A percentile compares a stretch with the other conserved stretches of the same genome.
phyloP scores from a whole-genome alignment of 495 filamentous ascomycete genomes.

The Cenococcum geophilum region DNA sequence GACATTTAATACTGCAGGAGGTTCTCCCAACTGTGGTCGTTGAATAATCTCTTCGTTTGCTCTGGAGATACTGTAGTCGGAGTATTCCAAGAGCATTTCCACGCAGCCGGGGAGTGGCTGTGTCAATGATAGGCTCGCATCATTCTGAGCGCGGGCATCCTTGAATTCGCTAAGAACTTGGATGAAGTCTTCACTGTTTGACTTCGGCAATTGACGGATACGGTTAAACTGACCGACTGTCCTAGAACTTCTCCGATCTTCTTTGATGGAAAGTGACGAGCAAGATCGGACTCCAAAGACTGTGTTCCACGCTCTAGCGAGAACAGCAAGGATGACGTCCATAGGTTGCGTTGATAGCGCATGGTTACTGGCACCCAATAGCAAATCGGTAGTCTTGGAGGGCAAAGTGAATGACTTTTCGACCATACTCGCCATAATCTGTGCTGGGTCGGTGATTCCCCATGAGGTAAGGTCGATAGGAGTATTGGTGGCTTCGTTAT shows the following conservation, averaged over 20 bases:
- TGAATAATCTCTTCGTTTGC: constrained; percentile 4
- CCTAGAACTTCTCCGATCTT: constrained; percentile 9
- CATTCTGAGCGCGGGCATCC: constrained; percentile 10
- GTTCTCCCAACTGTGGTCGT: neutral
- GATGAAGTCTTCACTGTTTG: constrained; percentile 7
- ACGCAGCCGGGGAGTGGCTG: neutral
- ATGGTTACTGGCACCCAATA: constrained; percentile 16
- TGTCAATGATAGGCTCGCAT: neutral
- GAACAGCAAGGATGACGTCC: constrained; percentile 12
- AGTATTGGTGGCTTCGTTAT: neutral
- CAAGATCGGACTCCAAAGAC: neutral
- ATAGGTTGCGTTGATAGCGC: constrained; percentile 13
- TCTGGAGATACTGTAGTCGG: constrained; percentile 7
- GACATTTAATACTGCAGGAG: constrained; percentile 48
- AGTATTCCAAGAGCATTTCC: constrained; percentile 12
- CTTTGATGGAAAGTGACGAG: constrained; percentile 14
- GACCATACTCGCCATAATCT: constrained; percentile 2
- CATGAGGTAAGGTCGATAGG: constrained; percentile 5
- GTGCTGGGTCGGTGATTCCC: neutral
- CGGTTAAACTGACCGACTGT: constrained; percentile 21
- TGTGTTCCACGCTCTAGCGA: constrained; percentile 6
- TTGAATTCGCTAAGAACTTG: constrained; percentile 17
- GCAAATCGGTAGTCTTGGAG: constrained; percentile 41
- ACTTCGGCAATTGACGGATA: constrained; percentile 16
- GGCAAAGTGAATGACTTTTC: constrained; percentile 29